Conservation (phyloP, 352 stramenopile species). For the Globisporangium abappressorium region DNA sequence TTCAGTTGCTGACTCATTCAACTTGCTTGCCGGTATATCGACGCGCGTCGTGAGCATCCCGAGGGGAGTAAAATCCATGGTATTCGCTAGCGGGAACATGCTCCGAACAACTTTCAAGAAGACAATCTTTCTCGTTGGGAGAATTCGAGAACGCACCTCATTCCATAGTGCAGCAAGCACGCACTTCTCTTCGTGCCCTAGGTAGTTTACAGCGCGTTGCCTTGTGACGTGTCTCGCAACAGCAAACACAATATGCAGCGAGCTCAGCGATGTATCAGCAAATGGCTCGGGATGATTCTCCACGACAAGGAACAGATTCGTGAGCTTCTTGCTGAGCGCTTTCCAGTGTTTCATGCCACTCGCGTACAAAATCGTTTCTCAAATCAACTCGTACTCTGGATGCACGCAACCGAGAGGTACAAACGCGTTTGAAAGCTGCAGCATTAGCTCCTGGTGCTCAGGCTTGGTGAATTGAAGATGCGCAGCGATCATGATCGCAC, state of each 20-base stretch:
- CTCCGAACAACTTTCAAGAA: conserved; percentile 41
- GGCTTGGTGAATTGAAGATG: conserved; percentile 29
- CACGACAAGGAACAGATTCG: conserved; percentile 29
- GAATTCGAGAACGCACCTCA: conserved; percentile 35
- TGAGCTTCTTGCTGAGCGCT: conserved; percentile 39
- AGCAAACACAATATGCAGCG: conserved; percentile 25
- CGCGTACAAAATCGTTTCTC: conserved; percentile 32
- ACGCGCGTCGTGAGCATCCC: conserved; percentile 9
- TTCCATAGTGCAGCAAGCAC: conserved; percentile 51
- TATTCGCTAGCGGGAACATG: conserved; percentile 32
- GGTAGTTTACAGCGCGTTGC: conserved; percentile 14
- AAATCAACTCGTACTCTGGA: conserved; percentile 29
- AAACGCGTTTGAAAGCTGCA: conserved; percentile 41
- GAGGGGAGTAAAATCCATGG: conserved; percentile 40
- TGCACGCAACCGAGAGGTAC: conserved; percentile 37
- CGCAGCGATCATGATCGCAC: conserved; percentile 35
- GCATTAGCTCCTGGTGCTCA: conserved; percentile 38
- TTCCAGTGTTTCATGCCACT: conserved; percentile 44
- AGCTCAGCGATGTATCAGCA: conserved; percentile 16
- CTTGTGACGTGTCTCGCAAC: conserved; percentile 22
- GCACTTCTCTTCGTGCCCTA: conserved; percentile 38
- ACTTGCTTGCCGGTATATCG: neutral
- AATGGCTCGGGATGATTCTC: conserved; percentile 26
- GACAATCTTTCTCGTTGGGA: conserved; percentile 35
- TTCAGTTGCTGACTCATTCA: neutral